These are phyloP conservation scores for Globisporangium lucens DNA, from an alignment of 352 stramenopile genomes.

Conservation along the genomic window DNA sequence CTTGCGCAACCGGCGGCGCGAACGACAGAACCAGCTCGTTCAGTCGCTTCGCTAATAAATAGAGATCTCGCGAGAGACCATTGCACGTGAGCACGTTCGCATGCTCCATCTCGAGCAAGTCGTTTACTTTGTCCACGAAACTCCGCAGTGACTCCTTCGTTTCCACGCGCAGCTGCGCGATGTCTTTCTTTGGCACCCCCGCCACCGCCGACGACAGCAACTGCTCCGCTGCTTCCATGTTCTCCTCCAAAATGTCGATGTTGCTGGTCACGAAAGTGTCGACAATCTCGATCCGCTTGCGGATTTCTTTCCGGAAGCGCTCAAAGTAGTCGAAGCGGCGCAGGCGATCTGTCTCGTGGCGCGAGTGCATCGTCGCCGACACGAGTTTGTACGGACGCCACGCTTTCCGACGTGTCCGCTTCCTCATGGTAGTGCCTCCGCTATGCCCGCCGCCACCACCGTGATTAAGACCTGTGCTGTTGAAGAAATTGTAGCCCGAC, in stretches of 20 bases:
- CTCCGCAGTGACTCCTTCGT: conserved; percentile 31
- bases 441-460: conserved; percentile 18
- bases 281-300: conserved; percentile 36
- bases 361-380: conserved; percentile 71
- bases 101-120: conserved; percentile 25
- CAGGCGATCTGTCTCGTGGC: conserved; percentile 34
- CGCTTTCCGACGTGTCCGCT: conserved; percentile 25
- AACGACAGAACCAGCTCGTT: conserved; percentile 60
- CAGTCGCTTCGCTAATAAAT: conserved; percentile 47
- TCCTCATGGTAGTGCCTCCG: conserved; percentile 8
- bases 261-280: conserved; percentile 51
- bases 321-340: conserved; percentile 51
- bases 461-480: not conserved
- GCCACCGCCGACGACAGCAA: conserved; percentile 56
- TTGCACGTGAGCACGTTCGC: conserved; percentile 71
- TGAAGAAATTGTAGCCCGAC: conserved; percentile 3
- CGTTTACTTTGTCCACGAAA: conserved; percentile 33
- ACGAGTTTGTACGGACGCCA: conserved; percentile 81
- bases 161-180: conserved; percentile 44
- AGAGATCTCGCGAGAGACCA: conserved; percentile 56
- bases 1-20: conserved; percentile 53
- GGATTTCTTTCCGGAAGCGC: conserved; percentile 42
- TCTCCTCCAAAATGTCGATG: conserved; percentile 72
- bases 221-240: conserved; percentile 53
- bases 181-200: conserved; percentile 52